Conservation (phyloP, 495 filamentous ascomycete species). For the Penicillium malachiteum region DNA sequence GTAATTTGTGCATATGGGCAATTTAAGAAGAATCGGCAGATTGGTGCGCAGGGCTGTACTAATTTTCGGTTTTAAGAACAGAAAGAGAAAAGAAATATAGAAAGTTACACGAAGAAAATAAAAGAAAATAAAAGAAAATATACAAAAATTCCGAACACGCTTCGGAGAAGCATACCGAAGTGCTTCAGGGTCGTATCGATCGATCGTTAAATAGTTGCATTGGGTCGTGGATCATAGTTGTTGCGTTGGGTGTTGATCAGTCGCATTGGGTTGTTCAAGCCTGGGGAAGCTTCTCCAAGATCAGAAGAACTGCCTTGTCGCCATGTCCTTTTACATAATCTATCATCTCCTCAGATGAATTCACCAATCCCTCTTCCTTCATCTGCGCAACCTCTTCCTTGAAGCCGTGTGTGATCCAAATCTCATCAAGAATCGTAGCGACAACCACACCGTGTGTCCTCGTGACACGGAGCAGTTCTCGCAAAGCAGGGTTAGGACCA, state of each 20-base stretch:
- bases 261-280: slow-evolving; percentile 14
- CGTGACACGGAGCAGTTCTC: slow-evolving; percentile 41
- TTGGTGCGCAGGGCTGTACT: neutral
- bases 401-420: slow-evolving; percentile 41
- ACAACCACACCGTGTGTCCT: slow-evolving; percentile 40
- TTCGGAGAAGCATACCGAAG: neutral
- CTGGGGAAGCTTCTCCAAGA: slow-evolving; percentile 29
- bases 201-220: neutral
- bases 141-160: neutral
- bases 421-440: slow-evolving; percentile 42
- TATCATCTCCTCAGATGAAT: slow-evolving; percentile 32
- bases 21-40: neutral
- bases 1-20: no score
- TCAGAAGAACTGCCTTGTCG: slow-evolving; percentile 37
- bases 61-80: neutral
- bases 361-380: slow-evolving; percentile 25
- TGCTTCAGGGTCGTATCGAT: neutral
- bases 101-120: neutral
- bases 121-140: neutral
- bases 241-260: neutral
- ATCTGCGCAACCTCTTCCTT: slow-evolving; percentile 38
- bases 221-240: neutral
- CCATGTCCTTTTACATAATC: slow-evolving; percentile 39
- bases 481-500: slow-evolving; percentile 39
- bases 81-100: neutral